Base-by-base conservation (phyloP, 2,329 filamentous ascomycete species). In the Cladosporium sp. region DNA sequence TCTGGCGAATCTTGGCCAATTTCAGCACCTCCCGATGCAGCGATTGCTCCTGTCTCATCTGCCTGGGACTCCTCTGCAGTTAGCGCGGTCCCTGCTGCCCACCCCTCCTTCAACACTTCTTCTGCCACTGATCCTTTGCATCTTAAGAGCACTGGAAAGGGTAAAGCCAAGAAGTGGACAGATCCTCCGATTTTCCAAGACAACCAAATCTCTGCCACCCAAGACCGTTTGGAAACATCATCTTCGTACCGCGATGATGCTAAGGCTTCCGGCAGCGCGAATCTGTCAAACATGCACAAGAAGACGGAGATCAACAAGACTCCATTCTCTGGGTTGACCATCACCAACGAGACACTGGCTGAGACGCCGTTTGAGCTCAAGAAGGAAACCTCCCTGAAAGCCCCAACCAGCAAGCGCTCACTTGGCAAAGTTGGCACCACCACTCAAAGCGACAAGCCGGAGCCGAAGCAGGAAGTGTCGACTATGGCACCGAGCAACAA, bases 101-200 rank as follows among this genome's bases (percentile, higher is more conserved):
- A 42, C 4, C 20, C 24, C 10, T 17, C 13, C 9, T 25, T 25
- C 15, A 22, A 28, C 12, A 45, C 42, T n/a, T 15, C 42, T 6
- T 7, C 15, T 45, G 42, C 25, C 17, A 15, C 22, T 45, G 15
- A 8, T 15, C 6, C 25, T 13, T 45, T 22, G 17, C 22, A 22
- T n/a, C 13, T 22, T 25, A 2, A 45, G 7, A 19, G 22, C 22
- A 45, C 25, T 12, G 42, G 42, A 32, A 50, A 50, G 28, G 28
- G 34, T 0, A 53, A 53, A 24, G n/a, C 25, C 3, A 52, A 39
- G 35, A 53, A 53, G 25, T 53, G 50, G 50, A 53, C 39, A 9
- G 50, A 53, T n/a, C 50, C 50, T 40, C 50, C 50, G 20, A 22
- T 53, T n/a, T 53, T 53, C 37, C 36, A 53, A 20, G 25, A 42